Evolutionary conservation across 2,329 filamentous ascomycete genomes (phyloP).

Genomic region (Colletotrichum camelliae): DNA sequence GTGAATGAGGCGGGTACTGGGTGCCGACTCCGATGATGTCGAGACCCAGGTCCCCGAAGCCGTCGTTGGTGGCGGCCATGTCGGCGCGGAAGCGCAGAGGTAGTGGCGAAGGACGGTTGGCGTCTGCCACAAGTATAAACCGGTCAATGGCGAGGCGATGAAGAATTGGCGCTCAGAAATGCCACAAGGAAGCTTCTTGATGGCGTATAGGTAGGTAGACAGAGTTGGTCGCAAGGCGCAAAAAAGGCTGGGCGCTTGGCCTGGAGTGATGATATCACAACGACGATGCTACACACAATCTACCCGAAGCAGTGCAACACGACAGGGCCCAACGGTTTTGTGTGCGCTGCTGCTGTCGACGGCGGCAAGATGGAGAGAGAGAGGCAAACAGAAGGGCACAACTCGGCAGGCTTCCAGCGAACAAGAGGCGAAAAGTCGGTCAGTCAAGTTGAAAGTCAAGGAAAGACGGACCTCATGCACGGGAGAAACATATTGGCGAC

Average conservation of each 20-base stretch:
- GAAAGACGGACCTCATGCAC: conserved; percentile 6
- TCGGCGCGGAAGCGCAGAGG: no score
- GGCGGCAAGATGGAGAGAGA: not conserved
- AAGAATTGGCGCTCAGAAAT: not conserved
- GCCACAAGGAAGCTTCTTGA: not conserved
- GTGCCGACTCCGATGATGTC: conserved; percentile 64
- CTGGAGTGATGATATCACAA: conserved; percentile 20
- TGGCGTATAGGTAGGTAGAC: not conserved
- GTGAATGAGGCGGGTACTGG: conserved; percentile 63
- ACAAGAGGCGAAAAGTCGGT: conserved; percentile 12
- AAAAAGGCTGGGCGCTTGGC: not conserved
- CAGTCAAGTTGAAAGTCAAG: not conserved
- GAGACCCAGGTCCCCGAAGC: conserved; percentile 59
- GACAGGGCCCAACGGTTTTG: not conserved
- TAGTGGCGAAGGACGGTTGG: no score
- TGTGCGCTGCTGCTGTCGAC: not conserved
- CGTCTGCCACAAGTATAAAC: not conserved
- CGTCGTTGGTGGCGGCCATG: conserved; percentile 46
- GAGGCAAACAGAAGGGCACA: not conserved
- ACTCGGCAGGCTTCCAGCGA: not conserved
- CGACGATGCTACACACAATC: not conserved
- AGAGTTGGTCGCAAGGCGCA: not conserved
- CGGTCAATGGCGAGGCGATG: not conserved
- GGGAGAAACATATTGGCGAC: conserved; percentile 12
- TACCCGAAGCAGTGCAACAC: not conserved